These are phyloP conservation scores for Fusarium citri DNA, from an alignment of 2,329 filamentous ascomycete species.

Conservation along the genomic window DNA sequence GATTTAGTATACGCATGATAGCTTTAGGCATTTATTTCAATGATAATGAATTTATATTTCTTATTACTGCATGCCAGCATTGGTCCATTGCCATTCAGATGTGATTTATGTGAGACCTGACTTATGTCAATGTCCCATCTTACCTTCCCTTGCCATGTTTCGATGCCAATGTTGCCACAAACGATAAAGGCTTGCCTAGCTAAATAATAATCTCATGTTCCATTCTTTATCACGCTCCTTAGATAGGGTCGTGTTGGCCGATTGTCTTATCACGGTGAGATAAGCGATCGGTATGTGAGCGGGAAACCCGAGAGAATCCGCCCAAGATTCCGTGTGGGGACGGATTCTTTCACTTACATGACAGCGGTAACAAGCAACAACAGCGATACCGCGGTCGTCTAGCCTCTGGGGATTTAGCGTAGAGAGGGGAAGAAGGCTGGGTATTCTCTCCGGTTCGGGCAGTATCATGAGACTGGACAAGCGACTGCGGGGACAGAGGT, in stretches of 20 bases:
- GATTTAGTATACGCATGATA: not conserved
- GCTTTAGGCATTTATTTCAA: not conserved
- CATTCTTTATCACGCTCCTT: not conserved
- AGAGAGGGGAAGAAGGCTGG: not conserved
- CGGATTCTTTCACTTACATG: not conserved
- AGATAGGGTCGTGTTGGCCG: not conserved
- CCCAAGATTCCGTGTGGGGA: constrained; percentile 15
- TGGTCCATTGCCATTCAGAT: not conserved
- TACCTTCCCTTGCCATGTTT: not conserved
- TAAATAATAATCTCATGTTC: not conserved
- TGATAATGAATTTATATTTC: not conserved
- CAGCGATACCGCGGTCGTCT: not conserved
- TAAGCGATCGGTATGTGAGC: not conserved
- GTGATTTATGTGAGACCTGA: not conserved
- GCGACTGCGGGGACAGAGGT: not conserved
- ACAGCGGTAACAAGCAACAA: not conserved
- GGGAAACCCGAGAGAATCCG: constrained; percentile 17
- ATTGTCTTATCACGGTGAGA: not conserved
- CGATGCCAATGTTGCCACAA: no score
- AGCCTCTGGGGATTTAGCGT: not conserved
- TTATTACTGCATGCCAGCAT: not conserved
- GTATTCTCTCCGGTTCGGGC: not conserved
- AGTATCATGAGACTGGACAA: not conserved
- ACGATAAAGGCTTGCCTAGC: not conserved
- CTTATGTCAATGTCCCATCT: rapidly evolving